Evolutionary conservation across 257 asterid genomes (phyloP).

Genomic region (Schizonepeta tenuifolia): DNA sequence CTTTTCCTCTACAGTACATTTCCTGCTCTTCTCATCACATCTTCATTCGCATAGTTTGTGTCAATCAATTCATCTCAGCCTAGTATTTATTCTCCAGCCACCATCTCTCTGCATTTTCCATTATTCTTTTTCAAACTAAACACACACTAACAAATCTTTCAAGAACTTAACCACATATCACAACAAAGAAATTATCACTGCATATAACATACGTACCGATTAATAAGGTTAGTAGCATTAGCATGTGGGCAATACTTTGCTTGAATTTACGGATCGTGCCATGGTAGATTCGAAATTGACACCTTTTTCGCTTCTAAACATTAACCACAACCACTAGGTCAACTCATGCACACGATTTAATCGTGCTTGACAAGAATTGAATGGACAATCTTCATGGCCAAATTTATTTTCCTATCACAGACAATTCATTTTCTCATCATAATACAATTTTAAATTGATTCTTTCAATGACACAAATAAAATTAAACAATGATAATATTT

Average conservation of each 20-base stretch:
- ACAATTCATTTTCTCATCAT: too few species aligned
- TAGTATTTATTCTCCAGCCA: slow-evolving; percentile 4
- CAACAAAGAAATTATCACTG: neutral
- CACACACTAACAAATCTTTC: neutral
- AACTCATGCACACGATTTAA: too few species aligned
- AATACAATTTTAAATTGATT: too few species aligned
- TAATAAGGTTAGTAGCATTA: neutral
- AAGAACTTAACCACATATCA: neutral
- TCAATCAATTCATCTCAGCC: slow-evolving; percentile 22
- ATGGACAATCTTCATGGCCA: too few species aligned
- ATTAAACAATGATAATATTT: too few species aligned
- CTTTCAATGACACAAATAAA: too few species aligned
- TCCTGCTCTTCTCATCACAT: neutral
- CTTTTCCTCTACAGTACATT: slow-evolving; percentile 30
- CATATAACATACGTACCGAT: neutral
- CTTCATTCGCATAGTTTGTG: neutral
- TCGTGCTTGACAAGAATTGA: too few species aligned
- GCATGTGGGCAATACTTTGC: neutral
- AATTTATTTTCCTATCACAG: too few species aligned
- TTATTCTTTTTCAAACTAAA: neutral
- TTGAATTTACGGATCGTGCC: too few species aligned
- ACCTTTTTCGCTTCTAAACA: too few species aligned
- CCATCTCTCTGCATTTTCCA: slow-evolving; percentile 7
- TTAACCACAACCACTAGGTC: too few species aligned
- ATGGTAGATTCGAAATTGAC: too few species aligned